phyloP scores from a whole-genome alignment of 768 basidiomycete genomes.

The Clitopilus passeckerianus region DNA sequence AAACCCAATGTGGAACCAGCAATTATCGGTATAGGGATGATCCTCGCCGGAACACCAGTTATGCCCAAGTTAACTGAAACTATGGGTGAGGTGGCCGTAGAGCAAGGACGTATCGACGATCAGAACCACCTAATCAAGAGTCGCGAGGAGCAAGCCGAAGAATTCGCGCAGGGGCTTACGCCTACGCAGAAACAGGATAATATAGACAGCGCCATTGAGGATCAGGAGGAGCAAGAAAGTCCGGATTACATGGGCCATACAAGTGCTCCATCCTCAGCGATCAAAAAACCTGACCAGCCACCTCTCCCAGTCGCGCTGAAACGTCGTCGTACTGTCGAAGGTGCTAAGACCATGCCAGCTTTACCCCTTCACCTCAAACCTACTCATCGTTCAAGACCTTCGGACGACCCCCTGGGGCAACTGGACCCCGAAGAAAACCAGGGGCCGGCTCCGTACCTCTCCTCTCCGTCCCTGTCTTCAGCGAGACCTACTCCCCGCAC shows the following conservation, averaged over 20 bases:
- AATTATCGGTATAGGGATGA: constrained; percentile 78
- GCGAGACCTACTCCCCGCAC: constrained; percentile 39
- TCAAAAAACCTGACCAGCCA: constrained; percentile 6
- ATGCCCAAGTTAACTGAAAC: constrained; percentile 71
- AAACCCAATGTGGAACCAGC: constrained; percentile 70
- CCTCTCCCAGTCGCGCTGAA: constrained; percentile 16
- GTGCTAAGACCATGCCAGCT: constrained; percentile 71
- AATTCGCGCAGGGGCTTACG: constrained; percentile 23
- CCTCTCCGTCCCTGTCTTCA: constrained; percentile 64
- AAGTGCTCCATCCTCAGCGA: constrained; percentile 6
- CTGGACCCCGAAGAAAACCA: constrained; percentile 40
- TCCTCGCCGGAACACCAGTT: constrained; percentile 72
- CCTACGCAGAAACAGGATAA: constrained; percentile 13
- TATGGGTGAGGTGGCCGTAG: constrained; percentile 80
- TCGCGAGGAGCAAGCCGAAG: constrained; percentile 42
- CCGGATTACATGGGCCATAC: constrained; percentile 19
- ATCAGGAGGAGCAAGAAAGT: constrained; percentile 38
- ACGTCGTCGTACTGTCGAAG: constrained; percentile 49
- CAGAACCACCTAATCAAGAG: constrained; percentile 45
- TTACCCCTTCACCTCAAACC: constrained; percentile 59
- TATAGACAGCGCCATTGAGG: constrained; percentile 30
- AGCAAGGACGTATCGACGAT: constrained; percentile 80
- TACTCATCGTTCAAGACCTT: constrained; percentile 48
- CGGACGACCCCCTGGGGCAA: constrained; percentile 74
- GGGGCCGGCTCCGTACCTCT: constrained; percentile 48